phyloP scores from a whole-genome alignment of 2,329 filamentous ascomycete species.

The Claviceps capensis region DNA sequence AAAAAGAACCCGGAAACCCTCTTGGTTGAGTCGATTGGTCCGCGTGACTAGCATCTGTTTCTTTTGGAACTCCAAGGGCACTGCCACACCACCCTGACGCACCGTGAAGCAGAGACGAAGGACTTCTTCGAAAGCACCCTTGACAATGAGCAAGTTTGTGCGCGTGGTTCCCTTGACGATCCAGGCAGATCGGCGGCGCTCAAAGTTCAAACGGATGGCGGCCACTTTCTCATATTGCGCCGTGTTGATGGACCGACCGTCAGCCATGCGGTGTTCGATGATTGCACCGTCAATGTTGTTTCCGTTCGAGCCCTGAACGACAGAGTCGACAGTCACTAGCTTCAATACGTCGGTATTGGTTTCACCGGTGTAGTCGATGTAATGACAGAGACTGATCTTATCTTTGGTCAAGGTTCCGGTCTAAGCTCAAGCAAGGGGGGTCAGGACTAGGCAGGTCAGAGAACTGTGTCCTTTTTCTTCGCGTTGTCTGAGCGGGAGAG shows the following conservation, averaged over 20 bases:
- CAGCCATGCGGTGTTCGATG: slow-evolving; percentile 6
- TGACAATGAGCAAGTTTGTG: slow-evolving; percentile 15
- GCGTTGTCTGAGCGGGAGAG: background rate
- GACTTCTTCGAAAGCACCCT: slow-evolving; percentile 17
- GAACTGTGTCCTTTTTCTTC: background rate
- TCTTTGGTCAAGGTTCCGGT: slow-evolving; percentile 18
- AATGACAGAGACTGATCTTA: slow-evolving; percentile 14
- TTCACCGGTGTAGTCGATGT: slow-evolving; percentile 10
- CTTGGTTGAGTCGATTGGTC: slow-evolving; percentile 8
- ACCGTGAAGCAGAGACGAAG: slow-evolving; percentile 11
- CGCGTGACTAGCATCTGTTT: slow-evolving; percentile 7
- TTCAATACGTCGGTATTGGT: slow-evolving; percentile 11
- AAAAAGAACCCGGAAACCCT: slow-evolving; percentile 13
- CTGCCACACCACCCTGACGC: slow-evolving; percentile 7
- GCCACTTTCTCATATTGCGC: slow-evolving; percentile 12
- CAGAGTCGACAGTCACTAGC: slow-evolving; percentile 14
- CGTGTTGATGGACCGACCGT: slow-evolving; percentile 8
- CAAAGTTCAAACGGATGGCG: slow-evolving; percentile 15
- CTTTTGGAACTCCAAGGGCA: slow-evolving; percentile 8
- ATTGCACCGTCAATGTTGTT: slow-evolving; percentile 18
- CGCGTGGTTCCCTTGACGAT: slow-evolving; percentile 12
- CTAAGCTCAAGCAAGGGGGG: background rate
- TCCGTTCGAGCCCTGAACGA: slow-evolving; percentile 13
- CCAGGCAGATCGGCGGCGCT: slow-evolving; percentile 12
- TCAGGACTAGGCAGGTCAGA: background rate